Evolutionary conservation across 352 stramenopile species (phyloP), one percentile per base, ranked within the genome.

Genomic region (Labyrinthula sp.): DNA sequence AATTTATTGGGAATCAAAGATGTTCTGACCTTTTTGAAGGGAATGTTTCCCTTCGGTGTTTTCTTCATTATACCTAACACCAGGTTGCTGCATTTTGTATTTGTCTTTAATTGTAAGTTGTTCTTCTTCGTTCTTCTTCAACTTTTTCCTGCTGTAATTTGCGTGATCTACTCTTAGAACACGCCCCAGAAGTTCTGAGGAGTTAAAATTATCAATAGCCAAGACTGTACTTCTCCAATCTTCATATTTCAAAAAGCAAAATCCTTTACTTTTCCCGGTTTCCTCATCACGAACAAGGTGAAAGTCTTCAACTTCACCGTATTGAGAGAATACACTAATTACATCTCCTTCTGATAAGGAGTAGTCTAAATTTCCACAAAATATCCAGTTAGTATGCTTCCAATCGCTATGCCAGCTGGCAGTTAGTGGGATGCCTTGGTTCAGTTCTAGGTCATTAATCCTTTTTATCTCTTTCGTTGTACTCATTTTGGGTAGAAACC

Each of bases 141-240:
- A 72, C 50, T 83, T 83, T 23, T 84, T 84, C 48, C 94, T 67
- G 45, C 86, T 77, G 74, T 95, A 96, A 54, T 92, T 87, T 47
- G 95, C 79, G 65, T 96, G 86, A 71, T 96, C 87, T 28, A 95
- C 80, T 24, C 84, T 69, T 17, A 98, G 59, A 15, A 77, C 81
- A 30, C 84, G 65, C 31, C 85, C 82, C 47, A 94, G 66, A 40
- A 94, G 54, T 48, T 71, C 60, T 24, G 63, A 72, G 31, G 82
- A 79, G 56, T 86, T 91, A 21, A 95, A 73, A 62, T 96, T 96
- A 65, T 98, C 89, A 26, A 97, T 86, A 0, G 85, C 87, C 54
- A 98, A 67, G 20, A 97, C 73, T 14, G 84, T 94, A 47, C 74
- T 92, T 45, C 81, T 52, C 46, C 84, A 74, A 67, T 97, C 81